Conservation (phyloP, 23 red algal genomes). For the Agarophyton chilense region DNA sequence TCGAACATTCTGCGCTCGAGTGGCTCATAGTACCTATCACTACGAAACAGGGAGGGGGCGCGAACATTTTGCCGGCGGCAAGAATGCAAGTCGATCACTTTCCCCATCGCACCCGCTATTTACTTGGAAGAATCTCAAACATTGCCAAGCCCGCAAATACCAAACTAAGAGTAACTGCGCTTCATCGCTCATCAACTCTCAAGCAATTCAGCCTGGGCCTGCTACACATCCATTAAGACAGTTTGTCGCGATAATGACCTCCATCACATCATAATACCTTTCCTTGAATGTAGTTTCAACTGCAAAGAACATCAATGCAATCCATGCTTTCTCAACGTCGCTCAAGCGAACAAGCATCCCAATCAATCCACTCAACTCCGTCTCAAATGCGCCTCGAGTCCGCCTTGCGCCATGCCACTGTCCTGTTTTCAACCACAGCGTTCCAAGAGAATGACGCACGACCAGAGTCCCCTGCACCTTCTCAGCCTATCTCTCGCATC, state of each 20-base stretch:
- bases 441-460: conserved; percentile 21
- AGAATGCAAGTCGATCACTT: too few species aligned
- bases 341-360: conserved; percentile 54
- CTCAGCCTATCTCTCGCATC: conserved; percentile 14
- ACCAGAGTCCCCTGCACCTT: conserved; percentile 13
- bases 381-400: conserved; percentile 37
- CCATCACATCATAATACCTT: not conserved
- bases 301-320: not conserved
- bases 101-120: too few species aligned
- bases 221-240: not conserved
- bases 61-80: too few species aligned
- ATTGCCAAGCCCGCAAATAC: too few species aligned
- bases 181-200: not conserved
- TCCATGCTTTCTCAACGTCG: conserved; percentile 68
- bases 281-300: not conserved
- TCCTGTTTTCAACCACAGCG: conserved; percentile 43
- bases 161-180: too few species aligned
- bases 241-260: not conserved
- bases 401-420: conserved; percentile 40
- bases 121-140: too few species aligned
- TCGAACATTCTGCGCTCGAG: too few species aligned
- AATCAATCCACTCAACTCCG: conserved; percentile 8
- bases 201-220: not conserved
- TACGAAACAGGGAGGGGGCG: too few species aligned
- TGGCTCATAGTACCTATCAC: too few species aligned